Base-by-base conservation (phyloP, 257 asterid genomes). In the Petrea volubilis region DNA sequence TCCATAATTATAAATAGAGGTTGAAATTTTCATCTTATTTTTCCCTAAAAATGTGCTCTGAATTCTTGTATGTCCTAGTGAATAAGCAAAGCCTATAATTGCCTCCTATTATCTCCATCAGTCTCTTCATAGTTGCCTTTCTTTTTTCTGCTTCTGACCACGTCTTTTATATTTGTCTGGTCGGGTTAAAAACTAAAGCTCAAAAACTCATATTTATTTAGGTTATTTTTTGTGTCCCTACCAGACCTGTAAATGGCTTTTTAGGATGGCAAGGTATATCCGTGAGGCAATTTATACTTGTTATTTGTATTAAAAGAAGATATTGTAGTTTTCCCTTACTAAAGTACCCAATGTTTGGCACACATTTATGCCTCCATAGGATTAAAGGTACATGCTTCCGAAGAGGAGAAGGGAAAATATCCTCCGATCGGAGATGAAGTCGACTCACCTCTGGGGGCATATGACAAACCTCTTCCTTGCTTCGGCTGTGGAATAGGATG, bases 401-500 rank as follows among this genome's bases (percentile, higher is more conserved):
- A 81, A 62, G 79, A 72, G 25, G 88, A 76, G 63, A 87, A 85
- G 60, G 89, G 88, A 17, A 87, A 80, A 70, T 85, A 83, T 79
- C 58, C 80, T 33, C 70, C 76, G 49, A 71, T 87, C 60, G 74
- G 76, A 80, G 89, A 81, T 66, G 76, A 77, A 47, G 89, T 85
- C 41, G 84, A 82, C 62, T 76, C 70, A 49, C 88, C 79, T 77
- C 56, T 78, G 41, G 88, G 94, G 43, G 60, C 72, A 8, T 87
- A 85, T 15, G 94, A 87, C 82, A 87, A 73, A 78, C 91, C 91
- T 50, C 84, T 87, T 71, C 93, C 88, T 34, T 87, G 90, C 85
- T 87, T 87, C 66, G 94, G 94, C 64, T 85, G 91, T 74, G 91
- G 94, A 67, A 67, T 85, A 10, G 94, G 91, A 79, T 87, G 91